These are phyloP conservation scores for Bipolaris gigantea DNA, from an alignment of 2,329 filamentous ascomycete genomes.

Conservation along the genomic window DNA sequence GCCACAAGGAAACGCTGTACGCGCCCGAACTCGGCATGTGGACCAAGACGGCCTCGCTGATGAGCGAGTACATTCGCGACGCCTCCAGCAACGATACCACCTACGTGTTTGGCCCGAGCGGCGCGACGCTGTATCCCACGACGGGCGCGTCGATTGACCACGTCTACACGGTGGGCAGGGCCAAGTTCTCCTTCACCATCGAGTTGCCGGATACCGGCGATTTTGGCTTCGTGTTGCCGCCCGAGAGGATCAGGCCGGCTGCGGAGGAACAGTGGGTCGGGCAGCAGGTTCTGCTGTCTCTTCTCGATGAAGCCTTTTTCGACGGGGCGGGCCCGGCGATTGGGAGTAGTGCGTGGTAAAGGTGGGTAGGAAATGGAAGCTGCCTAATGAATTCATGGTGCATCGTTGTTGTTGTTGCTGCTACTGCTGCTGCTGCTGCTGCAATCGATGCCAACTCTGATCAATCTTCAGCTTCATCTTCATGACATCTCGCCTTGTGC, in stretches of 20 bases:
- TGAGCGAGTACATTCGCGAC: constrained; percentile 54
- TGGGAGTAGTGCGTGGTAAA: neutral
- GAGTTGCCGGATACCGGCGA: constrained; percentile 53
- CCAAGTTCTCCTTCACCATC: constrained; percentile 51
- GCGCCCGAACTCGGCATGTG: constrained; percentile 54
- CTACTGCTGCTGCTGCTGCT: no score
- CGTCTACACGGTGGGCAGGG: constrained; percentile 44
- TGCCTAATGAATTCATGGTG: no score
- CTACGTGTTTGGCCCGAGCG: constrained; percentile 53
- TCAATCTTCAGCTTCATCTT: neutral
- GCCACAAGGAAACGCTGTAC: constrained; percentile 56
- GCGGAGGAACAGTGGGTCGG: constrained; percentile 52
- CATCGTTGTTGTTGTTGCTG: no score
- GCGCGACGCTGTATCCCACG: constrained; percentile 62
- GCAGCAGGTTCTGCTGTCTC: constrained; percentile 26
- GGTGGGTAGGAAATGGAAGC: neutral
- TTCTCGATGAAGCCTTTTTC: constrained; percentile 35
- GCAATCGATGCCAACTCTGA: neutral
- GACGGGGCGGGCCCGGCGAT: constrained; percentile 28
- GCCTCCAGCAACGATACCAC: constrained; percentile 35
- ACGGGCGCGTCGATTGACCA: constrained; percentile 50
- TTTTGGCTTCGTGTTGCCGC: constrained; percentile 54
- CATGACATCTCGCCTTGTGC: neutral
- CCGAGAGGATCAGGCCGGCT: constrained; percentile 51
- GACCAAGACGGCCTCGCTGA: constrained; percentile 52